These are phyloP conservation scores for Scheffersomyces spartinae DNA, from an alignment of 805 yeast genomes.

Conservation along the genomic window DNA sequence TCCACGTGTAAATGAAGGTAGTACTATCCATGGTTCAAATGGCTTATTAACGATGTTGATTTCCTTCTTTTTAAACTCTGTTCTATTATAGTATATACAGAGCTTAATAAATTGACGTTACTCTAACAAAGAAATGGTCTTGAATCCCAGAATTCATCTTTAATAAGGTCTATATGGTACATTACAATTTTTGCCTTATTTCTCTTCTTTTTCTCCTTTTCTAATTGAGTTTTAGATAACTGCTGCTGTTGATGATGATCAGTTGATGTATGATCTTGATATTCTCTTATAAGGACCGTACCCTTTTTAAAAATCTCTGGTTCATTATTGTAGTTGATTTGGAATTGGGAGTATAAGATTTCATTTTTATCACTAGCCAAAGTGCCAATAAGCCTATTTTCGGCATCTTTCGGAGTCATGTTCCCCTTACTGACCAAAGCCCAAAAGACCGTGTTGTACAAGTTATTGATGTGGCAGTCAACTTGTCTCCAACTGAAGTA, in stretches of 20 bases:
- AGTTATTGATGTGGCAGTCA: slow-evolving; percentile 90
- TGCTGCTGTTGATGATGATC: slow-evolving; percentile 2
- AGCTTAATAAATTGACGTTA: too few species aligned
- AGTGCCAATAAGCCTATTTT: slow-evolving; percentile 64
- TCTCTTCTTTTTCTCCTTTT: slow-evolving; percentile 36
- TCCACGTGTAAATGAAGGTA: too few species aligned
- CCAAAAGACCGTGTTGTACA: slow-evolving; percentile 94
- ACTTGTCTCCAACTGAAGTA: slow-evolving; percentile 93
- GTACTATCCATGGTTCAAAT: too few species aligned
- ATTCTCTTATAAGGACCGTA: slow-evolving; percentile 45
- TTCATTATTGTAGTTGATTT: slow-evolving; percentile 84
- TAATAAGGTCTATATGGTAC: slow-evolving; percentile 51
- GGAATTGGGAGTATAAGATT: slow-evolving; percentile 63
- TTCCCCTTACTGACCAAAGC: slow-evolving; percentile 60
- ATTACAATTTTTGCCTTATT: slow-evolving; percentile 34
- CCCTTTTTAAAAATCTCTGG: slow-evolving; percentile 86
- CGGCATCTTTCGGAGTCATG: slow-evolving; percentile 70
- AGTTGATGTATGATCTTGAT: slow-evolving; percentile 9
- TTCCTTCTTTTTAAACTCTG: too few species aligned
- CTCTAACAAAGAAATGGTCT: too few species aligned
- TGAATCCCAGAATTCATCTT: slow-evolving; percentile 49
- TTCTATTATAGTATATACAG: too few species aligned
- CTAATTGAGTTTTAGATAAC: slow-evolving; percentile 34
- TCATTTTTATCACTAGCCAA: slow-evolving; percentile 81
- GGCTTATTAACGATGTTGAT: too few species aligned